Evolutionary conservation across 208 protist species (phyloP), one percentile per base, ranked within the genome.

Genomic region (Blastocrithidia nonstop): DNA sequence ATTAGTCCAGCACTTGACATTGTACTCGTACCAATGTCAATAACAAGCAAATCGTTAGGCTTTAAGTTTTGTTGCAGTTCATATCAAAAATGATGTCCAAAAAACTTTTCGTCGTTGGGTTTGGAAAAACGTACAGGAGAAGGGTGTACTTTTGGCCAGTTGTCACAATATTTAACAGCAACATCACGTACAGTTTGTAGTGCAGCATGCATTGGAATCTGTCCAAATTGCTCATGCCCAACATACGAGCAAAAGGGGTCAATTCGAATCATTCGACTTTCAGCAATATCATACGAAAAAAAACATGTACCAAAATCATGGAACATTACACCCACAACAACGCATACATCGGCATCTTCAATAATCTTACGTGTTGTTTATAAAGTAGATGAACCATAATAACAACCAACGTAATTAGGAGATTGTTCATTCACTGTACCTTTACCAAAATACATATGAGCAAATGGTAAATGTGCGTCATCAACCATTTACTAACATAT

Each of bases 231-330:
- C 7, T 0, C 1, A 6, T 6, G 17, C n/a, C 21, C 38, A 17
- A 74, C 43, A n/a, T 24, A 43, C 7, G 23, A 16, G 25, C 37
- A 51, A 24, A 65, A 57, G 4, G 61, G 52, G 52, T 56, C 48
- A 32, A 69, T 66, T 35, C 62, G 51, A 32, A 69, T 60, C 3
- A 7, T 28, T 16, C 17, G 31, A 6, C 31, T 31, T 3, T 17
- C 1, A 21, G 53, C 25, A 21, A 65, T 56, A 20, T 52, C 61
- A 22, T 67, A 60, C 8, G 65, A 63, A 48, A 72, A 72, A 48
- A 53, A 67, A 31, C 59, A 47, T 8, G 55, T 72, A 43, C 58
- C 65, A 42, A 72, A 67, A 40, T 67, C 65, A 48, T 72, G 59
- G 65, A 72, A 72, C 43, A 59, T 66, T 28, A 66, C 65, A 39